A percentile compares a stretch with the other conserved stretches of the same genome.
phyloP scores from a whole-genome alignment of 2,329 filamentous ascomycete genomes.

The Microcyclospora pomicola region DNA sequence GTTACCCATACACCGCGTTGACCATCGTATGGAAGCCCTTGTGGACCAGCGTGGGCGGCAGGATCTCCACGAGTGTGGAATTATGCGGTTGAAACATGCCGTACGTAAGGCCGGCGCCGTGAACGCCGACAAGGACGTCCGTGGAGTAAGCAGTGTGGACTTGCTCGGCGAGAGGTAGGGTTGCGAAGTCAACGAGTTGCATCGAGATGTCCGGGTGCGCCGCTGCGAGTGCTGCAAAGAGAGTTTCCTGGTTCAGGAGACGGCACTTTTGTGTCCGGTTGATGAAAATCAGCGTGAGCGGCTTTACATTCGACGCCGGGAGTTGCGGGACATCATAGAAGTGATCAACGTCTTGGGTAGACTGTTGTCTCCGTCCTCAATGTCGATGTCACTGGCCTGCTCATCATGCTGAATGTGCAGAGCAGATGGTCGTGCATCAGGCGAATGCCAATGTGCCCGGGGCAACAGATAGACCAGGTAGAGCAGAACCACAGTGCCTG shows the following conservation, averaged over 20 bases:
- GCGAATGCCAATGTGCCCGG: too few relatives aligned
- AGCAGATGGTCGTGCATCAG: too few relatives aligned
- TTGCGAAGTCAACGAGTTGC: conserved; percentile 2
- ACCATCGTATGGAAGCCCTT: conserved; percentile 3
- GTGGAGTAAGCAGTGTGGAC: conserved; percentile 1
- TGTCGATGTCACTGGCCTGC: too few relatives aligned
- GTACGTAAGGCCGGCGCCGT: conserved; percentile 4
- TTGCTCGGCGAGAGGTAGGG: conserved; percentile 1
- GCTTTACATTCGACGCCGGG: too few relatives aligned
- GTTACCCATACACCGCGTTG: conserved; percentile 2
- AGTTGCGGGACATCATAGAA: conserved; percentile 1
- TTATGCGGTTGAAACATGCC: conserved; percentile 2
- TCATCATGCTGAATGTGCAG: too few relatives aligned
- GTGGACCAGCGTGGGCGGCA: conserved; percentile 2
- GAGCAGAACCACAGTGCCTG: too few relatives aligned
- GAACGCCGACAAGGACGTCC: conserved; percentile 4
- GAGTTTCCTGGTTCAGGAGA: neutral
- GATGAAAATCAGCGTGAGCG: conserved; percentile 1
- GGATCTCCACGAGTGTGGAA: conserved; percentile 2
- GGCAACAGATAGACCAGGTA: too few relatives aligned
- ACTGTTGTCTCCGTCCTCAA: too few relatives aligned
- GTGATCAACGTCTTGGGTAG: conserved; percentile 1
- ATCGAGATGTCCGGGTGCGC: conserved; percentile 1
- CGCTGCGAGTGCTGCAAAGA: neutral
- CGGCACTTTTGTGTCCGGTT: conserved; percentile 1